A percentile compares a stretch with the other conserved stretches of the same genome.
phyloP scores from a whole-genome alignment of 139 green algal species.

The Chlorella vulgaris region DNA sequence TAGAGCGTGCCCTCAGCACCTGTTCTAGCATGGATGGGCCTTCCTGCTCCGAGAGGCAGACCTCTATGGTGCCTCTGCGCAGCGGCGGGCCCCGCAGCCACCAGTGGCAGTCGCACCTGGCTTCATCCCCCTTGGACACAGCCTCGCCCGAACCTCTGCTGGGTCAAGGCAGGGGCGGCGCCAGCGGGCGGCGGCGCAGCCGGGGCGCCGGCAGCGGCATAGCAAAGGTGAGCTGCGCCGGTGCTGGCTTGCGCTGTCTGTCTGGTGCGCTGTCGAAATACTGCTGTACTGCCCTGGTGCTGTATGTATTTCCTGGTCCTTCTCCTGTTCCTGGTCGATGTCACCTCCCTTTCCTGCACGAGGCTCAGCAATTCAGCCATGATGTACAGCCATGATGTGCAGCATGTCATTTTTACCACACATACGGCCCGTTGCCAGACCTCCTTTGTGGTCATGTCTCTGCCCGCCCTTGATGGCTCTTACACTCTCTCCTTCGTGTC shows the following conservation, averaged over 20 bases:
- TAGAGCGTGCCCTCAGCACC: background rate
- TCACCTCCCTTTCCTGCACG: too few relatives aligned
- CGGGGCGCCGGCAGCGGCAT: background rate
- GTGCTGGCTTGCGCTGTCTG: background rate
- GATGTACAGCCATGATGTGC: too few relatives aligned
- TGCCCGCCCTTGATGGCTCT: too few relatives aligned
- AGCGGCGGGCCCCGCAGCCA: background rate
- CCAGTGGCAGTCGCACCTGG: constrained; percentile 18
- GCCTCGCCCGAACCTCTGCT: constrained; percentile 19
- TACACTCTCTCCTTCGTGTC: too few relatives aligned
- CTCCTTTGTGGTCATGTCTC: background rate
- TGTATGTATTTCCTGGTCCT: too few relatives aligned
- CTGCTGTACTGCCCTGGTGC: too few relatives aligned
- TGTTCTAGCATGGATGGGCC: constrained; percentile 25
- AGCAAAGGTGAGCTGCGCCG: background rate
- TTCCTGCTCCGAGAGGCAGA: constrained; percentile 25
- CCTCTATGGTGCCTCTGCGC: constrained; percentile 24
- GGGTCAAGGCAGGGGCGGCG: background rate
- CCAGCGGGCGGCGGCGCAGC: constrained; percentile 1
- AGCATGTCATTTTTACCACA: too few relatives aligned
- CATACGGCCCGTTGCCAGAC: background rate
- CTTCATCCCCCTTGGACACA: background rate
- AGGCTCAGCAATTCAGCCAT: too few relatives aligned
- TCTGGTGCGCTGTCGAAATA: too few relatives aligned
- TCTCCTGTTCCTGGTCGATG: too few relatives aligned